phyloP scores from a whole-genome alignment of 164 flowering plant species.

The Sedum album region DNA sequence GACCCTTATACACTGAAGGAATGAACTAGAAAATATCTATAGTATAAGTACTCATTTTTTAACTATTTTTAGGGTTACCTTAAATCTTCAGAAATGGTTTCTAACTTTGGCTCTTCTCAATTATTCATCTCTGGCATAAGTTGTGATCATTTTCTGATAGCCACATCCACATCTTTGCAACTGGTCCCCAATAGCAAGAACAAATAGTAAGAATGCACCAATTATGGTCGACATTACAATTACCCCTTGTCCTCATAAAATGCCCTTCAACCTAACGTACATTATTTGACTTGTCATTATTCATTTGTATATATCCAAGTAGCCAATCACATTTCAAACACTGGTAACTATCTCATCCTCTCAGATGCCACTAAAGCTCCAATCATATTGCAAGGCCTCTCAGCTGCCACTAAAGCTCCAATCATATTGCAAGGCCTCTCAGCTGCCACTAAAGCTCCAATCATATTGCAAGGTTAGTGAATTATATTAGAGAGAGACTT shows the following conservation, averaged over 20 bases:
- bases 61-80: background rate
- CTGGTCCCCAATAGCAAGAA: background rate
- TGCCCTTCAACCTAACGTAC: constrained; percentile 24
- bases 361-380: background rate
- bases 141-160: background rate
- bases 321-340: constrained; percentile 16
- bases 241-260: constrained; percentile 13
- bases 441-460: background rate
- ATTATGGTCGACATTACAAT: constrained; percentile 11
- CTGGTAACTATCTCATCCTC: constrained; percentile 2
- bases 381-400: constrained; percentile 7
- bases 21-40: no score
- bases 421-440: constrained; percentile 7
- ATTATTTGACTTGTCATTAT: background rate
- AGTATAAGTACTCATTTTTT: no score
- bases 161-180: background rate
- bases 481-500: background rate
- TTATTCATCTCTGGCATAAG: background rate
- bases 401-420: background rate
- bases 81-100: background rate
- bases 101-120: background rate
- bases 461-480: constrained; percentile 4
- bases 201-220: background rate
- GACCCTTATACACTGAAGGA: no score
- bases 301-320: background rate